A percentile compares a stretch with the other conserved stretches of the same genome.
Conservation (phyloP, 345 rosid species). For the Toxicodendron radicans region DNA sequence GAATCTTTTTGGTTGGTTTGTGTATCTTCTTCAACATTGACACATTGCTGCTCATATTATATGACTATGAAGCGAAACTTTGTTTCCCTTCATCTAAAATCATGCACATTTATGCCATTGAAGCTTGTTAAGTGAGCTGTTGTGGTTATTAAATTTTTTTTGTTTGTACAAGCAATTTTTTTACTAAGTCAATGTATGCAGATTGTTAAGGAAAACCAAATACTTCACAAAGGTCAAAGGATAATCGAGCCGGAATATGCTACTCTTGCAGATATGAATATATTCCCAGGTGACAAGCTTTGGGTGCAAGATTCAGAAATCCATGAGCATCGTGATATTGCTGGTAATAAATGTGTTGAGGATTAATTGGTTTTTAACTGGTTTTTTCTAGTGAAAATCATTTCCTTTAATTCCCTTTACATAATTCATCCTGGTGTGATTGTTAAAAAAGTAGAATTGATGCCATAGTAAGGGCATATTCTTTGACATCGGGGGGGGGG, state of each 20-base stretch:
- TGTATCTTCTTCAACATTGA: background rate
- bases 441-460: too few relatives aligned
- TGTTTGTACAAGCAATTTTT: background rate
- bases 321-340: conserved; percentile 94
- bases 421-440: background rate
- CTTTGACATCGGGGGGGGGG: background rate
- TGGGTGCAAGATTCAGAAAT: conserved; percentile 98
- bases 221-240: conserved; percentile 82
- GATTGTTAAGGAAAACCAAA: conserved; percentile 96
- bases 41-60: background rate
- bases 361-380: conserved; percentile 11
- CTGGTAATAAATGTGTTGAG: conserved; percentile 52
- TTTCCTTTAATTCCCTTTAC: background rate
- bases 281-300: conserved; percentile 91
- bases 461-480: background rate
- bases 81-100: background rate
- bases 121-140: conserved; percentile 10
- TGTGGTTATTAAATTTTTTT: background rate
- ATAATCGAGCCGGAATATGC: conserved; percentile 80
- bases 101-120: background rate
- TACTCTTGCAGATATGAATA: conserved; percentile 93
- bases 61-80: background rate
- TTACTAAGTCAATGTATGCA: conserved; percentile 30
- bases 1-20: background rate
- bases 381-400: background rate